phyloP scores from a whole-genome alignment of 2,329 filamentous ascomycete genomes.

The Fusarium sp. region DNA sequence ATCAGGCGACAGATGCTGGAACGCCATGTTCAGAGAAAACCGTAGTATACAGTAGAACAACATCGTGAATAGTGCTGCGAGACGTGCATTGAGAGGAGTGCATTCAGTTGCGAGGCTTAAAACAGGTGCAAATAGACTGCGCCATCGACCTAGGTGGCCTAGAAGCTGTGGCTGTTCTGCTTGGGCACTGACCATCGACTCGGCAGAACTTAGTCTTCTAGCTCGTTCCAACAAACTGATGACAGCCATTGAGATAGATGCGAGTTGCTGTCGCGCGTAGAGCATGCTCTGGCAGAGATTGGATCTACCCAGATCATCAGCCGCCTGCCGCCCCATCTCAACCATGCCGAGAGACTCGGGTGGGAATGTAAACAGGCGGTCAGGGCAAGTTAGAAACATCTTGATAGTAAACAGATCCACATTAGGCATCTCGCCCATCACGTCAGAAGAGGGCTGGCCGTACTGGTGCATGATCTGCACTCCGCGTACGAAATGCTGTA shows the following conservation, averaged over 20 bases:
- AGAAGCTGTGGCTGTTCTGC: not conserved
- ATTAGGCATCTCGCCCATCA: not conserved
- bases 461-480: not conserved
- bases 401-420: not conserved
- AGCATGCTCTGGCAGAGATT: not conserved
- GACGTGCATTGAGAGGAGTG: not conserved
- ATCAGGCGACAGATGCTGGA: too few relatives aligned
- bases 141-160: fast-evolving
- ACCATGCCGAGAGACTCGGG: fast-evolving
- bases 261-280: not conserved
- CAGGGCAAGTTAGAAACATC: not conserved
- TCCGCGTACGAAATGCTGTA: not conserved
- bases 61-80: not conserved
- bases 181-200: not conserved
- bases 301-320: too few relatives aligned
- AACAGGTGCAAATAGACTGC: not conserved
- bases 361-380: not conserved
- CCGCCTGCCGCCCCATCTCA: fast-evolving
- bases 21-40: too few relatives aligned
- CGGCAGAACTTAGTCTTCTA: not conserved
- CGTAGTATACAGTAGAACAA: too few relatives aligned
- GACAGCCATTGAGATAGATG: fast-evolving
- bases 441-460: too few relatives aligned
- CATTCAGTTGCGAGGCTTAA: not conserved
- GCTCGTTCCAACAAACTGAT: not conserved